Evolutionary conservation across 345 rosid genomes (phyloP).

Genomic region (Syzygium oleosum): DNA sequence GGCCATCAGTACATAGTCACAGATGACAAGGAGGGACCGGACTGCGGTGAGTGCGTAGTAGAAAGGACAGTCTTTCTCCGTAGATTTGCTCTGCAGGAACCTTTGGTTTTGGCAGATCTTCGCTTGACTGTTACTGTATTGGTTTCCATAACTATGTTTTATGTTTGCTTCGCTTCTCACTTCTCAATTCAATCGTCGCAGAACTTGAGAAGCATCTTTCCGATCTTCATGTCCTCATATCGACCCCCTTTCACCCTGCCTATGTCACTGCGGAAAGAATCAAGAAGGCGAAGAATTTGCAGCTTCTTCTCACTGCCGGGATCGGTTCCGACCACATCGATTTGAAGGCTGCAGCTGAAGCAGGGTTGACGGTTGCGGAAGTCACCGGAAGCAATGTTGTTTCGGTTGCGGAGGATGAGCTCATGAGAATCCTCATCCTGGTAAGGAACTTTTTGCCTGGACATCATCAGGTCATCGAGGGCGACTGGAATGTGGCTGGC

Average conservation of each 20-base stretch:
- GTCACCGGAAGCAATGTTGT: constrained; percentile 90
- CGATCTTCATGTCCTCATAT: constrained; percentile 74
- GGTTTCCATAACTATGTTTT: not conserved
- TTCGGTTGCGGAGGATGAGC: constrained; percentile 91
- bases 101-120: not conserved
- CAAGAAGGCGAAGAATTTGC: constrained; percentile 75
- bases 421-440: constrained; percentile 86
- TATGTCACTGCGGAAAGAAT: constrained; percentile 85
- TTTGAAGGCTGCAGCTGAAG: constrained; percentile 74
- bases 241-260: constrained; percentile 93
- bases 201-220: constrained; percentile 65
- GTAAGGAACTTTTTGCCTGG: constrained; percentile 82
- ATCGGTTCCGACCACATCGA: constrained; percentile 92
- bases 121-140: not conserved
- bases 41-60: constrained; percentile 36
- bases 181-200: not conserved
- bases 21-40: constrained; percentile 86
- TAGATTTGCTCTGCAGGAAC: not conserved
- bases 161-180: not conserved
- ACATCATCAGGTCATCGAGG: constrained; percentile 59
- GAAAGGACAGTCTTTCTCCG: not conserved
- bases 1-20: constrained; percentile 89
- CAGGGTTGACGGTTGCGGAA: constrained; percentile 86
- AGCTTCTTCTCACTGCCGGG: constrained; percentile 89
- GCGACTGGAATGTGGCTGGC: constrained; percentile 88